A percentile compares a stretch with the other conserved stretches of the same genome.
phyloP scores from a whole-genome alignment of 768 basidiomycete species.

The Paxillus involutus region DNA sequence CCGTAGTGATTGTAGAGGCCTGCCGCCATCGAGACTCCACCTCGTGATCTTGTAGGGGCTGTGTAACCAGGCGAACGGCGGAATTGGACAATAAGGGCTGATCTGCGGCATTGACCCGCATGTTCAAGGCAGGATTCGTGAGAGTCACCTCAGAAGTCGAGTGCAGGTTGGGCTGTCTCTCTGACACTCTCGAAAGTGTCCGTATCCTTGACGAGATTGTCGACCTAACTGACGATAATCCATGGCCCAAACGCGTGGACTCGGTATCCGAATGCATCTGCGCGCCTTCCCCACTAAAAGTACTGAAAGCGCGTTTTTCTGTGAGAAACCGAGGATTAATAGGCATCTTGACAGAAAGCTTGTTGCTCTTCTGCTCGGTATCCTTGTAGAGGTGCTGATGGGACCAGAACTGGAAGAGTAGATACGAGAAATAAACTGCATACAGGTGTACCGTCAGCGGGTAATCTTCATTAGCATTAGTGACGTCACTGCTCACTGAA shows the following conservation, averaged over 20 bases:
- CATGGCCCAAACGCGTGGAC: constrained; percentile 11
- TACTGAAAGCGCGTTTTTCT: constrained; percentile 11
- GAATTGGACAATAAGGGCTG: constrained; percentile 10
- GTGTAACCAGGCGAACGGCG: constrained; percentile 26
- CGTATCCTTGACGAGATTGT: constrained; percentile 11
- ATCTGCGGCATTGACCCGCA: constrained; percentile 2
- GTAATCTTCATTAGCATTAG: not conserved
- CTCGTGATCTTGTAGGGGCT: constrained; percentile 4
- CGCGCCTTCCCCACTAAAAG: constrained; percentile 24
- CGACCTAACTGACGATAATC: constrained; percentile 10
- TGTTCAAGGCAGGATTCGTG: constrained; percentile 6
- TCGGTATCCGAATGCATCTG: constrained; percentile 20
- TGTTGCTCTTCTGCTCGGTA: constrained; percentile 43
- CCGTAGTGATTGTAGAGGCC: constrained; percentile 2
- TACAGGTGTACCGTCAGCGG: not conserved
- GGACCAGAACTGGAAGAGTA: constrained; percentile 58
- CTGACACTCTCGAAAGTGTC: constrained; percentile 6
- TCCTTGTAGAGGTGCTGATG: constrained; percentile 54
- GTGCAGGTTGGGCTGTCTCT: constrained; percentile 8
- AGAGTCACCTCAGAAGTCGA: constrained; percentile 31
- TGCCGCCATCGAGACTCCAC: constrained; percentile 8
- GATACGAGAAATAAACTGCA: constrained; percentile 49
- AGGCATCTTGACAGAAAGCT: constrained; percentile 34
- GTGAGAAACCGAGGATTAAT: constrained; percentile 28
- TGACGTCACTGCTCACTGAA: constrained; percentile 39